Base-by-base conservation (phyloP, 148 eudicot genomes). In the Nepenthes gracilis region DNA sequence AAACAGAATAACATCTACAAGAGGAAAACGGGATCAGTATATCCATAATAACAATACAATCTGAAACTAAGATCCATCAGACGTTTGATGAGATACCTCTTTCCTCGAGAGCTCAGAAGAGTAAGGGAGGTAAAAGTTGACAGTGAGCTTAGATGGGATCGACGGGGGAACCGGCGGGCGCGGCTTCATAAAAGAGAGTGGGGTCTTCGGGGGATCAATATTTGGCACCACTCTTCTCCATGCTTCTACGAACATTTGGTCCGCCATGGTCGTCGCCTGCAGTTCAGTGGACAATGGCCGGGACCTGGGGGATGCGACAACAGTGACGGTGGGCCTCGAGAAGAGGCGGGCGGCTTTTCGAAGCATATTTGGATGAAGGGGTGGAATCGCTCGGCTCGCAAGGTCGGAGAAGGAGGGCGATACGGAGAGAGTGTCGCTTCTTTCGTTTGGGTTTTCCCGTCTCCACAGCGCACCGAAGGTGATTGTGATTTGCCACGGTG, bases 141-240 rank as follows among this genome's bases (percentile, higher is more conserved):
- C 76, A 13, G 80, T 74, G 36, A 83, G 65, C 58, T 85, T 85
- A 14, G 87, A 55, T 10, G 86, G 88, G 55, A 86, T 73, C 6
- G 83, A 66, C 15, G 79, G 47, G 1, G 82, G 77, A 1, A 74
- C 57, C 1, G 72, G 55, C 1, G 88, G 83, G 2, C 71, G 73
- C 2, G 82, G 77, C 5, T 54, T 65, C 76, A 70, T 71, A 51
- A 71, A 83, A 40, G 76, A 43, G 36, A 64, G 57, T 10, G 88
- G 88, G 8, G 73, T 75, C 68, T 75, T 75, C 11, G 94, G 88
- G 14, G 93, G 88, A n/a, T 81, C 79, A 9, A 77, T 62, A 49
- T 76, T 67, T 1, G 85, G 88, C 12, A 66, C 57, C 59, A 70
- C 67, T 43, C 75, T 81, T 61, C 63, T 86, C 94, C 94, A 86